Evolutionary conservation across 768 basidiomycete genomes (phyloP), one percentile per base, ranked within the genome.

Genomic region (Lenzites betulinus): DNA sequence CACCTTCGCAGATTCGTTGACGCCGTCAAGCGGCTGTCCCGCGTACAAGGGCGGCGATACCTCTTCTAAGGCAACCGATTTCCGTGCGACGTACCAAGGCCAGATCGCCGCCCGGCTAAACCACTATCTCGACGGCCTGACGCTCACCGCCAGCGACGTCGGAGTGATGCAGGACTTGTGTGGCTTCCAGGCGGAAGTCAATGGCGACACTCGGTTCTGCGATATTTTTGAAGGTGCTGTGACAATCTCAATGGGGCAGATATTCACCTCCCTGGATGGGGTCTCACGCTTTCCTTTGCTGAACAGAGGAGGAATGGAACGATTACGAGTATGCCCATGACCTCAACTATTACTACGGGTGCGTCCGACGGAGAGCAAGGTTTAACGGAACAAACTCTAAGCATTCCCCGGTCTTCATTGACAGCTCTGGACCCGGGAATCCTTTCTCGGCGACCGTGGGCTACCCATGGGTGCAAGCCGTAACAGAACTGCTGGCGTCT

Each of bases 281-380:
- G 25, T 16, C 56, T 58, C 47, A 39, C 35, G 43, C 20, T 15
- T 2, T 23, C 16, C 20, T 47, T 39, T 7, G 35, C 9, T 48
- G 9, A 12, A 3, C 41, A 78, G 77, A 73, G 8, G 63, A 63
- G 7, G 79, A 80, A 64, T 79, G 78, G 79, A 61, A 76, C 8
- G 69, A 77, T 42, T 80, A 79, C 48, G 79, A 80, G 61, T 79
- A 80, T 54, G 78, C 78, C 2, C 63, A 76, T 42, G 79, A 80
- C 58, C 68, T 80, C 48, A 79, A 78, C 61, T 80, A 80, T 51
- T 79, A 79, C 63, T 79, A 79, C 49, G 78, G 78, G 75, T 74
- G 58, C n/a, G 70, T 44, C 51, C n/a, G 23, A 22, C 12, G 22
- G 20, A 15, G 11, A 25, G 18, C 36, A 38, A 1, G 5, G 18